A percentile compares a stretch with the other conserved stretches of the same genome.
Conservation (phyloP, 305 asterid genomes). For the Fraxinus baroniana region DNA sequence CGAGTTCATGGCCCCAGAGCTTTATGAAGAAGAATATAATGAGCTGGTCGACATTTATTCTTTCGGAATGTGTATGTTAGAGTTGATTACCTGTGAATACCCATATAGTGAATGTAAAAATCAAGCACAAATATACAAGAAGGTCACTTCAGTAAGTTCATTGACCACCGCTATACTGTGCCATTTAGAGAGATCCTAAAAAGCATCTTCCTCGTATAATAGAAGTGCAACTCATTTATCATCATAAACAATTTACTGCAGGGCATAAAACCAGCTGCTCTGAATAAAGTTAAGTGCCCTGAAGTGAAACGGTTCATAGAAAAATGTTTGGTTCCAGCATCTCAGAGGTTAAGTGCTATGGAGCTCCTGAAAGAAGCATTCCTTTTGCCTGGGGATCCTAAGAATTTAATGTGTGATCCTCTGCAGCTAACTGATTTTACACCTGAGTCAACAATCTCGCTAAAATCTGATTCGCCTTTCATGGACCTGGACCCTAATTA, state of each 20-base stretch:
- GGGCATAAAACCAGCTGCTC: constrained; percentile 72
- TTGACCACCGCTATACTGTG: neutral
- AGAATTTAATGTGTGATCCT: constrained; percentile 21
- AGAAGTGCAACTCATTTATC: neutral
- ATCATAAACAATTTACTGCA: constrained; percentile 15
- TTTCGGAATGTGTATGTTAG: constrained; percentile 68
- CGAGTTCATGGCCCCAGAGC: constrained; percentile 87
- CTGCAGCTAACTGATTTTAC: constrained; percentile 26
- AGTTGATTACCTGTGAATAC: constrained; percentile 59
- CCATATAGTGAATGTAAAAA: constrained; percentile 72
- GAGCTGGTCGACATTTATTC: constrained; percentile 68
- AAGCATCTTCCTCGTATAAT: neutral
- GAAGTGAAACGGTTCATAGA: constrained; percentile 52
- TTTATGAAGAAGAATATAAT: constrained; percentile 71
- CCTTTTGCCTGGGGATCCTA: constrained; percentile 38
- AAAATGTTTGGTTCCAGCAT: constrained; percentile 64
- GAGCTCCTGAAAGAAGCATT: constrained; percentile 56
- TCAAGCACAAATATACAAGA: constrained; percentile 67
- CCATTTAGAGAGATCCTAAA: neutral
- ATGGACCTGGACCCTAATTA: constrained; percentile 41
- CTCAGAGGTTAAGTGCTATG: constrained; percentile 42
- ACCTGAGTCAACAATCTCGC: constrained; percentile 27
- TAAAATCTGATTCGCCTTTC: constrained; percentile 27
- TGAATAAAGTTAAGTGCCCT: constrained; percentile 41
- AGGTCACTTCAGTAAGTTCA: constrained; percentile 56